Conservation (phyloP, 768 basidiomycete genomes). For the Dentipellis sp. region DNA sequence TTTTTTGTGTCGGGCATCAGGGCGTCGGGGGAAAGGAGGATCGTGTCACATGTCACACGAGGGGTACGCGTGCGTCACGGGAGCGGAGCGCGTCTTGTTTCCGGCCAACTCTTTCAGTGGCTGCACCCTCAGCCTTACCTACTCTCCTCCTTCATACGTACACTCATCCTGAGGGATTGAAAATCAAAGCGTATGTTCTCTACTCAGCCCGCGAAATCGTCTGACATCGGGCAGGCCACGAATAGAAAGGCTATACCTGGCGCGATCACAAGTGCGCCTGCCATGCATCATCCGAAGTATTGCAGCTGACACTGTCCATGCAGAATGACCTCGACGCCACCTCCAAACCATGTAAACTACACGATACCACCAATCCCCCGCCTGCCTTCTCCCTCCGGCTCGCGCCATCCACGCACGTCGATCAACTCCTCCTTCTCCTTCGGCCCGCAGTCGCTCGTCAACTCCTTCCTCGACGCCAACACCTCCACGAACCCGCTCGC, state of each 20-base stretch:
- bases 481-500: slow-evolving; percentile 48
- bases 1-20: too few species aligned
- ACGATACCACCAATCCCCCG: slow-evolving; percentile 15
- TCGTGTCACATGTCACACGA: background rate
- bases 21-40: too few species aligned
- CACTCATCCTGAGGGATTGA: background rate
- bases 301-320: background rate
- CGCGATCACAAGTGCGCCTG: background rate
- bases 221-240: background rate
- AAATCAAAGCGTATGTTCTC: background rate
- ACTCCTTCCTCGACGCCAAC: slow-evolving; percentile 60
- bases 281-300: background rate
- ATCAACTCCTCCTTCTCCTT: slow-evolving; percentile 80
- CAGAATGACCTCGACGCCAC: slow-evolving; percentile 19
- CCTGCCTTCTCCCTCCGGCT: slow-evolving; percentile 22
- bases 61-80: background rate
- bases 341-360: slow-evolving; percentile 10
- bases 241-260: background rate
- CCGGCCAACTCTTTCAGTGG: background rate
- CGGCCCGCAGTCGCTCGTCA: slow-evolving; percentile 66
- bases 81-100: background rate
- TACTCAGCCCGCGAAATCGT: background rate
- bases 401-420: slow-evolving; percentile 51
- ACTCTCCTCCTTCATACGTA: background rate
- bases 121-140: background rate